These are phyloP conservation scores for Epipyxis sp. DNA, from an alignment of 108 stramenopile genomes.

Conservation along the genomic window DNA sequence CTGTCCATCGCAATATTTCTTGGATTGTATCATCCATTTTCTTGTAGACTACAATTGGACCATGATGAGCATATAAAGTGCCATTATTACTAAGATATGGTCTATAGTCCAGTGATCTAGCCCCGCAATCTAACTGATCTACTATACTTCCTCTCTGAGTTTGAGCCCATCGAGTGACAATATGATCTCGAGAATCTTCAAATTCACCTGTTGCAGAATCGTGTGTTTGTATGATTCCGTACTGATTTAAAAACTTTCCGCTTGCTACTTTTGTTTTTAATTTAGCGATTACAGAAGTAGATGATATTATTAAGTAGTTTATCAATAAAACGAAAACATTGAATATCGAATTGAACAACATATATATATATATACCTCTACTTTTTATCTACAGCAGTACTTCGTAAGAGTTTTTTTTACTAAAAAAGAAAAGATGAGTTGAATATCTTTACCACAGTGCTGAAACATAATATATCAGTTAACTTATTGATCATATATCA, in stretches of 20 bases:
- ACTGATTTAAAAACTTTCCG: background rate
- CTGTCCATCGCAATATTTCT: constrained; percentile 3
- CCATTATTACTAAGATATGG: background rate
- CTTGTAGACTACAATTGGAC: background rate
- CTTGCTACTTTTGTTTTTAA: background rate
- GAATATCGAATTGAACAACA: background rate
- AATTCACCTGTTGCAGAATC: constrained; percentile 29
- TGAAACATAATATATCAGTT: no score
- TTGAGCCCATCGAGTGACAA: constrained; percentile 14
- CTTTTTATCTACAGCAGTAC: no score
- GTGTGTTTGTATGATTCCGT: constrained; percentile 1
- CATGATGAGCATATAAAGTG: constrained; percentile 24
- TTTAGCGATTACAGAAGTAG: no score
- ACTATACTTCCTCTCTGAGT: constrained; percentile 18
- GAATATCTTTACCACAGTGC: no score
- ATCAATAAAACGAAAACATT: background rate
- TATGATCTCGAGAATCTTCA: background rate
- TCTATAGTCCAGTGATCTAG: constrained; percentile 25
- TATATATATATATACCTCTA: no score
- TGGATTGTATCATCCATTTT: background rate
- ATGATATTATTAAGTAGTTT: no score
- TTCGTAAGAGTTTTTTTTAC: no score
- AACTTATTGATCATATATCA: no score
- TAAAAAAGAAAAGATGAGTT: no score
- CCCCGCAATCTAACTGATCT: constrained; percentile 26